Evolutionary conservation across 2,329 filamentous ascomycete genomes (phyloP).

Genomic region (Paecilomyces dactylethromorphus): DNA sequence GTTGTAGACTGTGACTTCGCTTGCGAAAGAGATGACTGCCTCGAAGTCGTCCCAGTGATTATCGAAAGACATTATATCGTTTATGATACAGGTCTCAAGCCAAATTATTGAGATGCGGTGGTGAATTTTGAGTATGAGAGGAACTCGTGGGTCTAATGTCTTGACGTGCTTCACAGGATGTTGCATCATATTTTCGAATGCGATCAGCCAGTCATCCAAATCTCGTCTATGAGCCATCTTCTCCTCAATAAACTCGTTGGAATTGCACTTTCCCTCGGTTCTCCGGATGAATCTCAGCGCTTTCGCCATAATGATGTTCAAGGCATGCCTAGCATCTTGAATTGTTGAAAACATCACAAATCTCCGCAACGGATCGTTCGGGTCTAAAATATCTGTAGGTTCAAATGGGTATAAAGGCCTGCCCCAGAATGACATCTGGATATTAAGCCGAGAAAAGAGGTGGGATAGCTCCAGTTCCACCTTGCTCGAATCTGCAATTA

Average conservation of each 20-base stretch:
- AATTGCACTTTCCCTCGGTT: neutral
- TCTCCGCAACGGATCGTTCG: neutral
- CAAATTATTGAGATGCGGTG: constrained; percentile 9
- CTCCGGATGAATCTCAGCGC: constrained; percentile 1
- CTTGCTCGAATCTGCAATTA: neutral
- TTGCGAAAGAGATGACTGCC: constrained; percentile 3
- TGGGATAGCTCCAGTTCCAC: constrained; percentile 8
- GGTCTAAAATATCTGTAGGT: neutral
- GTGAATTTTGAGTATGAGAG: constrained; percentile 9
- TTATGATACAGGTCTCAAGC: constrained; percentile 3
- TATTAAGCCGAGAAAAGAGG: constrained; percentile 13
- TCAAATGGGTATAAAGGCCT: constrained; percentile 5
- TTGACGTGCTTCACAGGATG: constrained; percentile 1
- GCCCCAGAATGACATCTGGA: constrained; percentile 15
- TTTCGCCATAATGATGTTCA: constrained; percentile 10
- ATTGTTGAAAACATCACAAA: constrained; percentile 5
- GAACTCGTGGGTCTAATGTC: constrained; percentile 7
- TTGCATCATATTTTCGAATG: constrained; percentile 6
- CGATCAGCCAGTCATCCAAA: constrained; percentile 6
- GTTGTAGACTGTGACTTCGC: constrained; percentile 4
- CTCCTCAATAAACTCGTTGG: neutral
- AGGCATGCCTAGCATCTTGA: constrained; percentile 6
- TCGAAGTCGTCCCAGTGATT: constrained; percentile 6
- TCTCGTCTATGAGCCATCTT: constrained; percentile 1
- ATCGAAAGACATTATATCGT: constrained; percentile 7